Base-by-base conservation (phyloP, 306 rosid genomes). In the Cicer judaicum region DNA sequence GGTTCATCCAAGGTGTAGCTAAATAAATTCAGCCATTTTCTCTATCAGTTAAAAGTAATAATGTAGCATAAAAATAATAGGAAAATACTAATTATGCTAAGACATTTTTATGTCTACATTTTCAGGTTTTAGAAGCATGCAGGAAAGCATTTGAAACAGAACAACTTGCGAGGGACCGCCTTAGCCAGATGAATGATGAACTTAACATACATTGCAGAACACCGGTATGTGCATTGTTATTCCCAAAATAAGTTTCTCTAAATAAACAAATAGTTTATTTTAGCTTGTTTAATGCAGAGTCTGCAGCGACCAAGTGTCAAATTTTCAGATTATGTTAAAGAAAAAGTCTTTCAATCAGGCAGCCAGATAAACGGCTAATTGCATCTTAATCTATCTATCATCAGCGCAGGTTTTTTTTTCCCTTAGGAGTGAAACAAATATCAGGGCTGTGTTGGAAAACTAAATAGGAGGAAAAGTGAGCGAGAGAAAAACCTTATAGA, bases 121-220 rank as follows among this genome's bases (percentile, higher is more conserved):
- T 81, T 50, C 82, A 91, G 98, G 91, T 83, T 74, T 79, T 83
- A 78, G 90, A 91, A 74, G 92, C 97, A 56, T 88, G 94, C 86
- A 84, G 70, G 73, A 85, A 85, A 82, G 90, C 97, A 39, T 83
- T 69, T 68, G 94, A 80, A 68, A 79, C 89, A 46, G 97, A 89
- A 83, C 79, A 83, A 65, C 19, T 59, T 53, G 92, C 97, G 8
- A 82, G 78, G 70, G 75, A 74, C 53, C 92, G 96, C 19, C 82
- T 93, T 19, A 63, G 36, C 70, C 79, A 80, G 78, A 85, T 91
- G 94, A 87, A 88, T 19, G 79, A 86, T 16, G 96, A 93, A 62
- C 96, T 93, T 75, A 83, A 73, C 79, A 79, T 83, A 55, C 98
- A 90, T 54, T 79, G 90, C 82, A 85, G 96, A 84, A 84, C 75